Percentiles rank a stretch among this genome's conserved stretches.
These are phyloP conservation scores for Flaveria ramosissima DNA, from an alignment of 129 eudicot species.

Conservation along the genomic window DNA sequence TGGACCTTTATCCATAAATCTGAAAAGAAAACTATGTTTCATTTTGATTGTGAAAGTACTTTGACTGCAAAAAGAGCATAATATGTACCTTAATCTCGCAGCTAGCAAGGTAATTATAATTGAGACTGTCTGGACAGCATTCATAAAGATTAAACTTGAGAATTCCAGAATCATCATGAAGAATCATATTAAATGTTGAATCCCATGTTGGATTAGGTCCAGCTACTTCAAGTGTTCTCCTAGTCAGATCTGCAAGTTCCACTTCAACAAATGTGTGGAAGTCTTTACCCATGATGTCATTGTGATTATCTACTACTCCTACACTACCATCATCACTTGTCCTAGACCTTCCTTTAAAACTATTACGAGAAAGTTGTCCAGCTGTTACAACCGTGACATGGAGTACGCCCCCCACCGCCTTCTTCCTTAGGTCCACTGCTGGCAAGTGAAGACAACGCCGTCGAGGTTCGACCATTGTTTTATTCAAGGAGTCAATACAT, in stretches of 20 bases:
- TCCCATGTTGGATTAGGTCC: slow-evolving; percentile 86
- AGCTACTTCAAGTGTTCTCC: slow-evolving; percentile 58
- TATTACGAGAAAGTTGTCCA: slow-evolving; percentile 55
- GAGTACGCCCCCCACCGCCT: slow-evolving; percentile 79
- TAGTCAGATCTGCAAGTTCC: slow-evolving; percentile 79
- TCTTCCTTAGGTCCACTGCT: slow-evolving; percentile 64
- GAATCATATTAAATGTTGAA: slow-evolving; percentile 77
- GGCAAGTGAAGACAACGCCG: slow-evolving; percentile 82
- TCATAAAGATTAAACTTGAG: slow-evolving; percentile 74
- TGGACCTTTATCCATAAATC: not conserved
- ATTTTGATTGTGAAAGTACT: not conserved
- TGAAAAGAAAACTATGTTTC: not conserved
- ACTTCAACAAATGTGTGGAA: slow-evolving; percentile 90
- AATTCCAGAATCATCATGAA: slow-evolving; percentile 83
- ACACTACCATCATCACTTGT: slow-evolving; percentile 23
- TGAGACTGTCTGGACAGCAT: slow-evolving; percentile 62
- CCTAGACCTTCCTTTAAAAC: slow-evolving; percentile 47
- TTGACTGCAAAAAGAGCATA: slow-evolving; percentile 8
- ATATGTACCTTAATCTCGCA: slow-evolving; percentile 87
- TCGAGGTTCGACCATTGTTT: slow-evolving; percentile 97
- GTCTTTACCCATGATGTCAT: slow-evolving; percentile 43
- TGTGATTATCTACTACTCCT: slow-evolving; percentile 33
- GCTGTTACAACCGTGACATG: slow-evolving; percentile 81
- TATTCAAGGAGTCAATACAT: slow-evolving; percentile 61
- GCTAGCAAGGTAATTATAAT: slow-evolving; percentile 68